These are phyloP conservation scores for Tricholoma flavovirens DNA, from an alignment of 768 basidiomycete genomes.

Conservation along the genomic window DNA sequence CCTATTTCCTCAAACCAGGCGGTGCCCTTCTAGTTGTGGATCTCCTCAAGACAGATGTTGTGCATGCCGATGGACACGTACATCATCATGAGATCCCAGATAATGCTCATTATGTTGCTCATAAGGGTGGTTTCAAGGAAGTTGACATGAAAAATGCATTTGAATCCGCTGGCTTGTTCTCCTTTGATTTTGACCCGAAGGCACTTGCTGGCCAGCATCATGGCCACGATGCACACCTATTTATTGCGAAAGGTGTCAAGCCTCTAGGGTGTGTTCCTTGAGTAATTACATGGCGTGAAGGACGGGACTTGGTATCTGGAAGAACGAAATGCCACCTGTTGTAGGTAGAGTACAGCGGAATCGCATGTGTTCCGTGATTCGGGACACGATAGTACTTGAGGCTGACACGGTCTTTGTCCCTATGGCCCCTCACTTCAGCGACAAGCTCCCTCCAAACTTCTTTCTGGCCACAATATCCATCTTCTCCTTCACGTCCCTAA, in stretches of 20 bases:
- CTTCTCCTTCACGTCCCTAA: constrained; percentile 58
- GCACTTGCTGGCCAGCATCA: constrained; percentile 24
- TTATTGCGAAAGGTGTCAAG: constrained; percentile 51
- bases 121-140: constrained; percentile 48
- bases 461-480: constrained; percentile 62
- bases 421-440: constrained; percentile 50
- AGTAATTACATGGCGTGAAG: neutral
- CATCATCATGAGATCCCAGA: neutral
- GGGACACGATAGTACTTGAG: too few relatives aligned
- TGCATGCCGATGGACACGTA: neutral
- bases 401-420: too few relatives aligned
- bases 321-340: too few relatives aligned
- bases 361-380: too few relatives aligned
- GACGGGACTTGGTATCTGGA: neutral
- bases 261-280: neutral
- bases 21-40: constrained; percentile 59
- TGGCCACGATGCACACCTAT: constrained; percentile 37
- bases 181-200: constrained; percentile 32
- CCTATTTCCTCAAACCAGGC: constrained; percentile 52
- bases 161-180: constrained; percentile 45
- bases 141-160: constrained; percentile 44
- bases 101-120: constrained; percentile 32
- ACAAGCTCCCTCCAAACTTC: constrained; percentile 70
- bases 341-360: too few relatives aligned
- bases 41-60: constrained; percentile 16